Evolutionary conservation across 129 eudicot genomes (phyloP).

Genomic region (Tagetes patula): DNA sequence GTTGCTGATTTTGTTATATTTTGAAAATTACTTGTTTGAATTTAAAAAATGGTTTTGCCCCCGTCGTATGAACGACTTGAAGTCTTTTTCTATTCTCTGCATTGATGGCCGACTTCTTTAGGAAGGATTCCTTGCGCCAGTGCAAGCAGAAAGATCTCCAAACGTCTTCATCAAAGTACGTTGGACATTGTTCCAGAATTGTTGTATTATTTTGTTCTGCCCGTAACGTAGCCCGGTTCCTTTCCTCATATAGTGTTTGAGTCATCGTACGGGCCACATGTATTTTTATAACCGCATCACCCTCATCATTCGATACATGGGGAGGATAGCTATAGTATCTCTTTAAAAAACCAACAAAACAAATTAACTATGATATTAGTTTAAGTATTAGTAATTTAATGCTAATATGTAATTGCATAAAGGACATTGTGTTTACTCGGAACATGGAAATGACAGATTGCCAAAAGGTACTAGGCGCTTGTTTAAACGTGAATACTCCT

Average conservation of each 20-base stretch:
- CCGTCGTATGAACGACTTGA: slow-evolving; percentile 25
- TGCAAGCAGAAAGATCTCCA: slow-evolving; percentile 22
- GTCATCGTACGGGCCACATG: slow-evolving; percentile 30
- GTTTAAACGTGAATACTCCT: slow-evolving; percentile 14
- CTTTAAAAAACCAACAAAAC: slow-evolving; percentile 16
- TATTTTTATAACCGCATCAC: slow-evolving; percentile 20
- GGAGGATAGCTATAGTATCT: slow-evolving; percentile 11
- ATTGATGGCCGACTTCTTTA: slow-evolving; percentile 11
- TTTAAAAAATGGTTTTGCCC: slow-evolving; percentile 19
- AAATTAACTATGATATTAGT: slow-evolving; percentile 5
- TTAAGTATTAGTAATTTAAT: not conserved
- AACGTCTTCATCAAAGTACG: slow-evolving; percentile 3
- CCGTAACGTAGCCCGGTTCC: slow-evolving; percentile 1
- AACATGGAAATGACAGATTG: slow-evolving; percentile 9
- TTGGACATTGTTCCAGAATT: slow-evolving; percentile 16
- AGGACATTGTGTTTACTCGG: slow-evolving; percentile 13
- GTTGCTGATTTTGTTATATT: not conserved
- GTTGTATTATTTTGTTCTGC: slow-evolving; percentile 3
- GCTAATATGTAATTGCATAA: slow-evolving; percentile 1
- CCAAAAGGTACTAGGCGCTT: slow-evolving; percentile 15
- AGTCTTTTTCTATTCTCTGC: slow-evolving; percentile 5
- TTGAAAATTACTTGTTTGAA: slow-evolving; percentile 3
- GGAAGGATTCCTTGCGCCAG: slow-evolving; percentile 17
- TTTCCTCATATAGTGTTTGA: slow-evolving; percentile 20
- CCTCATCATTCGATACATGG: not conserved